phyloP scores from a whole-genome alignment of 306 rosid species.

The Dryas octopetala region DNA sequence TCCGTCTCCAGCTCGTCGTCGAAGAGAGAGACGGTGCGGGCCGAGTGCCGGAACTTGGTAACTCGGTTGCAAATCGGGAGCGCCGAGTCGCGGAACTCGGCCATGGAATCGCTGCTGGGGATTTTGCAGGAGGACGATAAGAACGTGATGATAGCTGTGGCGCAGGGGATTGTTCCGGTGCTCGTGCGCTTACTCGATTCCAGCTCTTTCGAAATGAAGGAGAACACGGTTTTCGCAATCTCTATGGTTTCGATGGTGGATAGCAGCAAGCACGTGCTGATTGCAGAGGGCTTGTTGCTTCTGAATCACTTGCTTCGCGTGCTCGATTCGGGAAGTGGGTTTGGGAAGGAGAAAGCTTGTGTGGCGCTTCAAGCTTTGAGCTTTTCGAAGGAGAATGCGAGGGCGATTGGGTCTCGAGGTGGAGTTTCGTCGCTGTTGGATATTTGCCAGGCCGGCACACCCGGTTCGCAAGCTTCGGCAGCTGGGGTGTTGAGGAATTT shows the following conservation, averaged over 20 bases:
- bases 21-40: conserved; percentile 59
- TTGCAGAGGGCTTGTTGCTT: conserved; percentile 75
- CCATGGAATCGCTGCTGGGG: conserved; percentile 58
- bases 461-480: conserved; percentile 81
- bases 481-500: conserved; percentile 78
- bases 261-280: conserved; percentile 52
- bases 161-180: conserved; percentile 87
- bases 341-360: conserved; percentile 74
- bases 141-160: conserved; percentile 85
- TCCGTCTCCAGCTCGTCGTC: conserved; percentile 42
- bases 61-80: conserved; percentile 86
- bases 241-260: conserved; percentile 72
- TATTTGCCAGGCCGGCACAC: conserved; percentile 85
- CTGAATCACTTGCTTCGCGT: conserved; percentile 70
- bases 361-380: conserved; percentile 68
- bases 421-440: conserved; percentile 85
- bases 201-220: conserved; percentile 49
- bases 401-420: conserved; percentile 83
- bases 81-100: conserved; percentile 48
- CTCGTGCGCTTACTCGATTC: conserved; percentile 74
- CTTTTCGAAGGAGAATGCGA: conserved; percentile 66
- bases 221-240: conserved; percentile 71
- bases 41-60: conserved; percentile 64
- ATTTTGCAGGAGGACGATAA: conserved; percentile 71
- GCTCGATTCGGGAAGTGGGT: conserved; percentile 78